A percentile compares a stretch with the other conserved stretches of the same genome.
Conservation (phyloP, 2,329 filamentous ascomycete genomes). For the Zymoseptoria crescenta region DNA sequence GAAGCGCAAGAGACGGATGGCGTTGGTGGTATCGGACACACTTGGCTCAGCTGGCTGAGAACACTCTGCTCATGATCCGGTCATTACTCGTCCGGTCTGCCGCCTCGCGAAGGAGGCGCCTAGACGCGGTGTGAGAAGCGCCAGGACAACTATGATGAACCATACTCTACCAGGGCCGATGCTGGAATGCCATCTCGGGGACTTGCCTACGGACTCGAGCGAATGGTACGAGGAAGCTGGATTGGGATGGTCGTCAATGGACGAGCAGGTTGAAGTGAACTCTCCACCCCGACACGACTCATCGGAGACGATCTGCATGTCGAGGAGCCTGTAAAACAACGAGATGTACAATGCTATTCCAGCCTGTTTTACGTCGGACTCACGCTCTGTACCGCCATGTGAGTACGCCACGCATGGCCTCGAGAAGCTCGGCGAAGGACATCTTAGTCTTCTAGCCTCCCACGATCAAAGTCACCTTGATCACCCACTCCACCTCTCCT, state of each 20-base stretch:
- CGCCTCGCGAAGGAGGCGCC: not conserved
- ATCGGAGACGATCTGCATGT: not conserved
- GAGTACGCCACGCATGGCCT: too few species aligned
- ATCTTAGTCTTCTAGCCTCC: not conserved
- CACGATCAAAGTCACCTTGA: conserved; percentile 7
- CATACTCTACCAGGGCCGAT: not conserved
- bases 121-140: not conserved
- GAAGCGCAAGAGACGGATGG: not conserved
- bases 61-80: not conserved
- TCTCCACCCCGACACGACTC: not conserved
- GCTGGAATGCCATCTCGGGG: too few species aligned
- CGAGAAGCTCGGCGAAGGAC: too few species aligned
- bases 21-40: not conserved
- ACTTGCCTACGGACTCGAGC: too few species aligned
- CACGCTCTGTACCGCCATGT: too few species aligned
- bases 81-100: too few species aligned
- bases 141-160: not conserved
- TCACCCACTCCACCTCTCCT: conserved; percentile 12
- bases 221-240: too few species aligned
- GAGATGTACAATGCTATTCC: not conserved
- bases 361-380: too few species aligned
- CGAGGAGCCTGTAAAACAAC: not conserved
- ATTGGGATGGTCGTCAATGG: too few species aligned
- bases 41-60: not conserved
- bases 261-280: too few species aligned